A percentile compares a stretch with the other conserved stretches of the same genome.
Conservation (phyloP, 495 filamentous ascomycete species). For the Penicillium daleae region DNA sequence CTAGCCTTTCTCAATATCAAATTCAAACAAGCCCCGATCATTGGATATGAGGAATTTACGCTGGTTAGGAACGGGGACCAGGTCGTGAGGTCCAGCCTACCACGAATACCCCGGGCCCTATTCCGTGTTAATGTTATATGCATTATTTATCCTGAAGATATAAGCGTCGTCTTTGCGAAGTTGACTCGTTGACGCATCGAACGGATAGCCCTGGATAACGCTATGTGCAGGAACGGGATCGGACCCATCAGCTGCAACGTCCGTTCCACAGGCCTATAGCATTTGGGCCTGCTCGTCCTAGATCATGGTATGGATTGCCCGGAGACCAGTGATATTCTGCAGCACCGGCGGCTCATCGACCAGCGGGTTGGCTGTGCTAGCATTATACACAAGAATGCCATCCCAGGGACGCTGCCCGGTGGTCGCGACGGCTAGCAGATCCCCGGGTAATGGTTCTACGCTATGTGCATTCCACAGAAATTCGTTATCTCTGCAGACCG, state of each 20-base stretch:
- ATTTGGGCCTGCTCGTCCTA: slow-evolving; percentile 36
- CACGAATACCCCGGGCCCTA: slow-evolving; percentile 33
- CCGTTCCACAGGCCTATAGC: slow-evolving; percentile 35
- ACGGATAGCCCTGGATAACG: slow-evolving; percentile 30
- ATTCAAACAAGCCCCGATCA: slow-evolving; percentile 29
- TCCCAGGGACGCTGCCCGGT: slow-evolving; percentile 34
- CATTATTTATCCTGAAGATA: slow-evolving; percentile 20
- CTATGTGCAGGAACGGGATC: slow-evolving; percentile 32
- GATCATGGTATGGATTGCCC: slow-evolving; percentile 36
- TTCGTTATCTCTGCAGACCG: slow-evolving; percentile 28
- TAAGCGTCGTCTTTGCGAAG: slow-evolving; percentile 22
- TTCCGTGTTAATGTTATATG: slow-evolving; percentile 28
- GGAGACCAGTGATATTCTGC: slow-evolving; percentile 35
- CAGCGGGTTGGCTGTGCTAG: slow-evolving; percentile 26
- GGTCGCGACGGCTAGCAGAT: slow-evolving; percentile 32
- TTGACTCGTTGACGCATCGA: slow-evolving; percentile 24
- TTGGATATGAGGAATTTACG: slow-evolving; percentile 33
- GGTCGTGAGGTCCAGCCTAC: slow-evolving; percentile 37
- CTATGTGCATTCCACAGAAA: slow-evolving; percentile 33
- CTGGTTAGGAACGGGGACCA: slow-evolving; percentile 34
- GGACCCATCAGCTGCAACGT: slow-evolving; percentile 34
- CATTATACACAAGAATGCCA: slow-evolving; percentile 36
- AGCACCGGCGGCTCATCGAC: slow-evolving; percentile 31
- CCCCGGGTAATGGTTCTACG: slow-evolving; percentile 30
- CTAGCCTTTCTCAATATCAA: slow-evolving; percentile 27